A percentile compares a stretch with the other conserved stretches of the same genome.
These are phyloP conservation scores for Coffea eugenioides DNA, from an alignment of 257 asterid genomes.

Conservation along the genomic window DNA sequence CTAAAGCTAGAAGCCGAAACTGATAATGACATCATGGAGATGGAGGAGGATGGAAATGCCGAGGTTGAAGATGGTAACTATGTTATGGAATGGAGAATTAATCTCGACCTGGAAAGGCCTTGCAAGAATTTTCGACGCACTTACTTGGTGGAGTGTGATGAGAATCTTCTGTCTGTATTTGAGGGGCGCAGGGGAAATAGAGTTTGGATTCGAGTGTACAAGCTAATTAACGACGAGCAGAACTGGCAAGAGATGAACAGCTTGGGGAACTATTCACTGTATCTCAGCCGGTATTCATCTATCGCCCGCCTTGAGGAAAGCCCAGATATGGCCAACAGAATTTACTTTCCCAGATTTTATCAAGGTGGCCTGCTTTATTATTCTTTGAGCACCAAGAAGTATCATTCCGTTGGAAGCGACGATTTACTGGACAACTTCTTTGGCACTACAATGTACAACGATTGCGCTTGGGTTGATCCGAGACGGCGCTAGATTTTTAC, in stretches of 20 bases:
- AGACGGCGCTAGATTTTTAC: neutral
- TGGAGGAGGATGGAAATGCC: too few relatives aligned
- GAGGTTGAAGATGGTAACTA: too few relatives aligned
- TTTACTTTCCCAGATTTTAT: neutral
- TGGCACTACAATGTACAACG: neutral
- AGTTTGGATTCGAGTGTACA: neutral
- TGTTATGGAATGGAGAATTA: neutral
- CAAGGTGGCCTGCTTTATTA: neutral
- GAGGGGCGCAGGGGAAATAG: neutral
- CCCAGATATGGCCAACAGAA: constrained; percentile 5
- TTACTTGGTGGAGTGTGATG: neutral
- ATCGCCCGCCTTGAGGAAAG: neutral
- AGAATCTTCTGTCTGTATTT: neutral
- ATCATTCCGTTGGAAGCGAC: neutral
- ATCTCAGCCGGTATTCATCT: neutral
- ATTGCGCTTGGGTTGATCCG: neutral
- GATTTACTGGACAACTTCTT: neutral
- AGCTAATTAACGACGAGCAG: neutral
- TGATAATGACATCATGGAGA: too few relatives aligned
- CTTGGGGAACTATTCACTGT: neutral
- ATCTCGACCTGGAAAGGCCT: neutral
- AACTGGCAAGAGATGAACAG: neutral
- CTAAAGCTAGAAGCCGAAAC: neutral
- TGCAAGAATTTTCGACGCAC: neutral
- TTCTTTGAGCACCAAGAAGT: neutral